Conservation (phyloP, 2,329 filamentous ascomycete genomes). For the Trichoderma koningii region DNA sequence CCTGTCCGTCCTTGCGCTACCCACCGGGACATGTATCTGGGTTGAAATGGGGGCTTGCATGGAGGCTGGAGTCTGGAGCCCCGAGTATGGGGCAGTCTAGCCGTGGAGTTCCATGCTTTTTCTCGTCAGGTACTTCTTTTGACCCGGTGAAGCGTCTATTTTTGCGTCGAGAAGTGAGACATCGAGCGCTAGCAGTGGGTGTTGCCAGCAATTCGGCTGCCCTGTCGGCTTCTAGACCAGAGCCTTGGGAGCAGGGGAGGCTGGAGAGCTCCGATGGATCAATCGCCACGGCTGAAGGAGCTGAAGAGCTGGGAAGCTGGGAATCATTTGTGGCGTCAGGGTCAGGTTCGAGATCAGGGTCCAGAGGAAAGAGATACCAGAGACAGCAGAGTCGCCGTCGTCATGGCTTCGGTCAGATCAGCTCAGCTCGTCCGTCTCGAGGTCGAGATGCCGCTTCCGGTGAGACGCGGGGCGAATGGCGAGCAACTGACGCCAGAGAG, state of each 20-base stretch:
- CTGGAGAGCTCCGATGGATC: neutral
- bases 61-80: neutral
- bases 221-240: neutral
- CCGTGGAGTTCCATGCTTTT: neutral
- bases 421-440: neutral
- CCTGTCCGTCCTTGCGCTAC: neutral
- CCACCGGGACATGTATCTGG: neutral
- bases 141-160: constrained; percentile 6
- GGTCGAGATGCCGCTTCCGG: neutral
- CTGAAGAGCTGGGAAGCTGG: neutral
- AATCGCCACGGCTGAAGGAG: neutral
- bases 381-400: neutral
- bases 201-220: neutral
- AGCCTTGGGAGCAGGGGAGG: neutral
- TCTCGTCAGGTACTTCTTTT: neutral
- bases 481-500: constrained; percentile 3
- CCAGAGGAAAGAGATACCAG: neutral
- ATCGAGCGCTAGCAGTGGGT: neutral
- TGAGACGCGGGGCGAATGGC: constrained; percentile 5
- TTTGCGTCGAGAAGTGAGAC: constrained; percentile 5
- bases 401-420: neutral
- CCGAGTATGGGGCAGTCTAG: too few relatives aligned
- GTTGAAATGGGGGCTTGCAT: neutral
- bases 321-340: neutral
- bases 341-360: neutral